Conservation (phyloP, 2,329 filamentous ascomycete species). For the Penicillium concentricum region DNA sequence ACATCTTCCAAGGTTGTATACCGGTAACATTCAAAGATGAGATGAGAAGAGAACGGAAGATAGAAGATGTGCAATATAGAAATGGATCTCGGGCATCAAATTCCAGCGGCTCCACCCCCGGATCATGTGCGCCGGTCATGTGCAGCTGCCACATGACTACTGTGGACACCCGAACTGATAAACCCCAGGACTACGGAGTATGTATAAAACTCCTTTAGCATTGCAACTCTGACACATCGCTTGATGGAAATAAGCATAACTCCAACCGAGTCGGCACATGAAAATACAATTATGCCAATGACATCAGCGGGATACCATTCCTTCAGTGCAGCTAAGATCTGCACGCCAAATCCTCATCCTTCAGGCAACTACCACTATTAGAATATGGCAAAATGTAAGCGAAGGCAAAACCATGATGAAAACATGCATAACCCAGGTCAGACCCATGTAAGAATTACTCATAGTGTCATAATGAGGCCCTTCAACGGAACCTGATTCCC, state of each 20-base stretch:
- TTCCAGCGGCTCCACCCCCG: constrained; percentile 5
- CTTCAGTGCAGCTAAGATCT: not conserved
- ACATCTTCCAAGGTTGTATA: not conserved
- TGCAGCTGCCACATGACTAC: constrained; percentile 15
- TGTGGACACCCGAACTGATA: not conserved
- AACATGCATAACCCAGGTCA: constrained; percentile 2
- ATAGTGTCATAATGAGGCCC: constrained; percentile 21
- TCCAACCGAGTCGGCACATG: not conserved
- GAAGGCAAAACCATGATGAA: constrained; percentile 15
- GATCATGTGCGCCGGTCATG: constrained; percentile 18
- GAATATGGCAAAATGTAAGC: not conserved
- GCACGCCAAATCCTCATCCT: not conserved
- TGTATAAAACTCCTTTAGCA: not conserved
- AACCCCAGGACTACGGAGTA: not conserved
- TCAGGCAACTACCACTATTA: not conserved
- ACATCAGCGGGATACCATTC: constrained; percentile 7
- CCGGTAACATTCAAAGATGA: not conserved
- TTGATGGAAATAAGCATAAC: not conserved
- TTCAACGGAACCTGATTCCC: not conserved
- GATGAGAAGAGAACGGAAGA: not conserved
- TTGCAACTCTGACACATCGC: not conserved
- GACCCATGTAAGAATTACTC: not conserved
- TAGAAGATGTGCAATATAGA: not conserved
- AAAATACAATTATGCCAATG: constrained; percentile 2
- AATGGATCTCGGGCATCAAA: not conserved